Conservation (phyloP, 1,284 basidiomycete species). For the Ustilago bromivora region DNA sequence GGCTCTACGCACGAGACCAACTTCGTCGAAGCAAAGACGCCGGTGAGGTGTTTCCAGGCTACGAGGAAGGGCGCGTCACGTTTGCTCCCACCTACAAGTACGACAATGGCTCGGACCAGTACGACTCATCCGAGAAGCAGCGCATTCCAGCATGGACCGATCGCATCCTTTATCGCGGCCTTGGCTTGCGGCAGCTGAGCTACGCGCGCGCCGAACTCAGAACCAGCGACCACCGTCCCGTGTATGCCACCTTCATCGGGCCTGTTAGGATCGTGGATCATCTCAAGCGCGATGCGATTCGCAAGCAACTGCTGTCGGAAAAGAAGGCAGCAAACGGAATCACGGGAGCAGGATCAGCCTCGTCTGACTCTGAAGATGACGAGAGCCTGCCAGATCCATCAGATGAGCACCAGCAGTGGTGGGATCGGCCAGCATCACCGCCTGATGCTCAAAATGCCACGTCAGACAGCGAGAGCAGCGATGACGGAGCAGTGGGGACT, state of each 20-base stretch:
- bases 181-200: constrained; percentile 56
- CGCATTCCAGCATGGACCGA: constrained; percentile 92
- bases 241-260: constrained; percentile 84
- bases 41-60: constrained; percentile 79
- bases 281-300: constrained; percentile 78
- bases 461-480: constrained; percentile 21
- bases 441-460: not conserved
- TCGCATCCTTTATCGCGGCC: constrained; percentile 78
- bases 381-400: constrained; percentile 49
- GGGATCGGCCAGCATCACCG: constrained; percentile 19
- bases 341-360: constrained; percentile 10
- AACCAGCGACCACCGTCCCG: constrained; percentile 94
- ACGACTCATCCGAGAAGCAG: constrained; percentile 96
- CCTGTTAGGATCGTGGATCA: constrained; percentile 83
- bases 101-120: constrained; percentile 80
- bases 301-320: constrained; percentile 73
- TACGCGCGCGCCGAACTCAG: constrained; percentile 80
- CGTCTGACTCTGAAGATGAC: constrained; percentile 29
- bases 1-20: constrained; percentile 80
- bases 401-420: constrained; percentile 45
- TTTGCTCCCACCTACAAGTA: constrained; percentile 93
- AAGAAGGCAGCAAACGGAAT: constrained; percentile 35
- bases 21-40: constrained; percentile 43
- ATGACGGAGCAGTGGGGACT: constrained; percentile 3
- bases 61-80: constrained; percentile 85